A percentile compares a stretch with the other conserved stretches of the same genome.
Conservation (phyloP, 2,329 filamentous ascomycete species). For the Beauveria sp. region DNA sequence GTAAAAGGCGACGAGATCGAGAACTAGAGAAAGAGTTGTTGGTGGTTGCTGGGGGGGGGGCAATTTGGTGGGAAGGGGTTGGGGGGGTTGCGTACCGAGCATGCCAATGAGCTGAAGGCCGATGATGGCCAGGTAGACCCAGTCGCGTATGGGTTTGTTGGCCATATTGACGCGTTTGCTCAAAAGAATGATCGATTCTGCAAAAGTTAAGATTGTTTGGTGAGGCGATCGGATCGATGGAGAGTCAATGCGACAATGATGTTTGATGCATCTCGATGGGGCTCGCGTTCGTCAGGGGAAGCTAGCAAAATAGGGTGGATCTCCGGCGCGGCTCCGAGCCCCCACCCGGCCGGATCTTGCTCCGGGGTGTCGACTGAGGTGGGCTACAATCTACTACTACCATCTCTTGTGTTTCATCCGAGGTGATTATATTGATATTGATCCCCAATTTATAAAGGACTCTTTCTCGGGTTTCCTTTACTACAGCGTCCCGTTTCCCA, state of each 20-base stretch:
- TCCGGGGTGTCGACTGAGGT: background rate
- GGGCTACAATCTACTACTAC: no score
- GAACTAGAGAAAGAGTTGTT: constrained; percentile 28
- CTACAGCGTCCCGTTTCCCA: background rate
- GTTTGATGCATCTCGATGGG: background rate
- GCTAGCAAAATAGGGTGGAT: background rate
- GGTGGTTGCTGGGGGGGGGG: background rate
- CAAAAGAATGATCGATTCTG: no score
- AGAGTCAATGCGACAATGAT: background rate
- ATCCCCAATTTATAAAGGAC: no score
- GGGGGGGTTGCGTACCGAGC: constrained; percentile 20
- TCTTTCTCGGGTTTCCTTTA: background rate
- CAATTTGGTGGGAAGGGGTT: background rate
- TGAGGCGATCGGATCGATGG: background rate
- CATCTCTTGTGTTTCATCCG: no score
- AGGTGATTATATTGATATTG: background rate
- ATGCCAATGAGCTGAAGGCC: constrained; percentile 28
- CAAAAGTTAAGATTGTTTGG: background rate
- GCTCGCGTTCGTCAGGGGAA: background rate
- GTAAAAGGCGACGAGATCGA: constrained; percentile 48
- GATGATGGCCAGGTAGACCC: constrained; percentile 28
- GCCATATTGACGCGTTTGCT: background rate
- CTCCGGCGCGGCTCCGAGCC: background rate
- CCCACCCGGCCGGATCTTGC: background rate
- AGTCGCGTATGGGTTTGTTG: constrained; percentile 21